Evolutionary conservation across 2,329 filamentous ascomycete species (phyloP).

Genomic region (Chaetomiaceae sp.): DNA sequence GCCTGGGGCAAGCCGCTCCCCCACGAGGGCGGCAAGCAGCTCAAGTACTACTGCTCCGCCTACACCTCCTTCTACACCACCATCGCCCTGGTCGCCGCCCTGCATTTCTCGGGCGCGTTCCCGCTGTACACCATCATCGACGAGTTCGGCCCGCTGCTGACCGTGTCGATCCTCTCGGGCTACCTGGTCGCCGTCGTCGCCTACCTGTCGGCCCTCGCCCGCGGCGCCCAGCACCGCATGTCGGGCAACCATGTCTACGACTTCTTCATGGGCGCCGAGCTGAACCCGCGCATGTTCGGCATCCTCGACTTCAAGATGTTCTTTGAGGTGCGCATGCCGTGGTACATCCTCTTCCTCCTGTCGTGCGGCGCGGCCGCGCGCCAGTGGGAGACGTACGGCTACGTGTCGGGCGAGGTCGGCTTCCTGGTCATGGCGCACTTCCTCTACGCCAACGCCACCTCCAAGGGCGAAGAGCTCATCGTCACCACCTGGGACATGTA

Average conservation of each 20-base stretch:
- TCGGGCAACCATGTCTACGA: slow-evolving; percentile 77
- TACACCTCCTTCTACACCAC: slow-evolving; percentile 84
- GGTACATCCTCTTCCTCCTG: slow-evolving; percentile 74
- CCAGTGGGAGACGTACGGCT: slow-evolving; percentile 74
- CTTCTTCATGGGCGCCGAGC: slow-evolving; percentile 86
- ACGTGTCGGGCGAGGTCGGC: slow-evolving; percentile 66
- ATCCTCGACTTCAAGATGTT: slow-evolving; percentile 92
- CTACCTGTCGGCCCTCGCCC: slow-evolving; percentile 76
- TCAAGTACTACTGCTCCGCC: slow-evolving; percentile 92
- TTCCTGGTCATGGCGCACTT: slow-evolving; percentile 76
- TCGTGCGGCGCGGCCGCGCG: slow-evolving; percentile 64
- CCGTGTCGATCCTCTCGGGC: slow-evolving; percentile 86
- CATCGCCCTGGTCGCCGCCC: slow-evolving; percentile 60
- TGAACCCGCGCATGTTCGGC: slow-evolving; percentile 81
- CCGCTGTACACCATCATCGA: slow-evolving; percentile 88
- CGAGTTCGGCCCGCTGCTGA: slow-evolving; percentile 89
- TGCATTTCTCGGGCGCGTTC: slow-evolving; percentile 83
- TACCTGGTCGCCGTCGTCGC: slow-evolving; percentile 78
- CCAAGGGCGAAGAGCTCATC: slow-evolving; percentile 78
- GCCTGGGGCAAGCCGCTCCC: slow-evolving; percentile 83
- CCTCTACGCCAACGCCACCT: slow-evolving; percentile 77
- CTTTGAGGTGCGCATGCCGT: slow-evolving; percentile 80
- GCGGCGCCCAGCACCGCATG: slow-evolving; percentile 88
- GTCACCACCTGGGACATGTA: slow-evolving; percentile 84
- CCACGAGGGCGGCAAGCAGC: slow-evolving; percentile 76